Base-by-base conservation (phyloP, 495 filamentous ascomycete species). In the Penicillium antarcticum region DNA sequence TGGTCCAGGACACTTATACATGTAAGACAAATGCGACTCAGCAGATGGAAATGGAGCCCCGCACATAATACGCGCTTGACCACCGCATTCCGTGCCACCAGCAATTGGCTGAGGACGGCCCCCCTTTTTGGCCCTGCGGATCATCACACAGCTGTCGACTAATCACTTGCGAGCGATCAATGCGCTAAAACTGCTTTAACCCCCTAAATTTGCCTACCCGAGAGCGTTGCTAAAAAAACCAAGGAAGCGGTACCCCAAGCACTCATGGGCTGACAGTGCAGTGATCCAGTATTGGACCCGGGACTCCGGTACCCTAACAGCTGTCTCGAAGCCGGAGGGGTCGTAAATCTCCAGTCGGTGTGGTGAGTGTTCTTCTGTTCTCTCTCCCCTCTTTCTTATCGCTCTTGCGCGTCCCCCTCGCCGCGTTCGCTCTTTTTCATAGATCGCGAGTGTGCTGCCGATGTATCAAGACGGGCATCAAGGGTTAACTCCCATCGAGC, bases 321-420 rank as follows among this genome's bases (percentile, higher is more conserved):
- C 41, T 53, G 57, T 44, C 26, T 39, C 29, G 42, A 63, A 60
- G 55, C 38, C 18, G 53, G 57, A 55, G 53, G 51, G 48, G 57
- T 61, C 55, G 58, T 58, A 56, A 61, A 58, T 54, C 60, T 49
- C 42, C 48, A 54, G 53, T 54, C 41, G 57, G 51, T 58, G 61
- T 61, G 57, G 36, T 44, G 33, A 36, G 42, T 11, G 29, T 21
- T 44, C 45, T 53, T 43, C 38, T 16, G 13, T 41, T 57, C 55
- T 48, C 40, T 45, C 39, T 32, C 48, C 55, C 29, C 42, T 52
- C 48, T 35, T 26, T 24, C 36, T 3, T 26, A 19, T 48, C 36
- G 17, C 34, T 23, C 8, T 13, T 5, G 17, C 16, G 10, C 32
- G 7, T 14, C 33, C 38, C 23, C 11, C 33, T 5, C 11, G 31